Percentiles rank a stretch among this genome's conserved stretches.
phyloP scores from a whole-genome alignment of 1,284 basidiomycete species.

The Sporisorium exsertum region DNA sequence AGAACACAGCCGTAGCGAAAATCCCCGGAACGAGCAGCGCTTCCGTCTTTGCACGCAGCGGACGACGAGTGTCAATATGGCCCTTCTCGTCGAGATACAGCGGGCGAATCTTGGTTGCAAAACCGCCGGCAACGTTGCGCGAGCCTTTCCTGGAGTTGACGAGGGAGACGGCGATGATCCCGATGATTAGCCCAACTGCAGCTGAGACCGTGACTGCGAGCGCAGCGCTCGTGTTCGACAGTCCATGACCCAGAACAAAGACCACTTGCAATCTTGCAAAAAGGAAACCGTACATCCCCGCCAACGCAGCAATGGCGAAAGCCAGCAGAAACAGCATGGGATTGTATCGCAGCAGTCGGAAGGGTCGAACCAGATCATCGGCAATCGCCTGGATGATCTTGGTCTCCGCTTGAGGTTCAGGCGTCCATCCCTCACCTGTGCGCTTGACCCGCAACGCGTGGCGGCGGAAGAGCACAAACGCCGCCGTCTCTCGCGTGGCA shows the following conservation, averaged over 20 bases:
- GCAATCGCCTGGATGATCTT: constrained; percentile 16
- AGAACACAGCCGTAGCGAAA: constrained; percentile 29
- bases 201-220: constrained; percentile 27
- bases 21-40: constrained; percentile 28
- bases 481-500: constrained; percentile 27
- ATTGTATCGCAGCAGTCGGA: constrained; percentile 32
- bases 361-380: constrained; percentile 29
- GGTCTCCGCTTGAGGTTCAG: constrained; percentile 38
- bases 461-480: constrained; percentile 44
- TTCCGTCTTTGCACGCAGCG: constrained; percentile 37
- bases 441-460: constrained; percentile 27
- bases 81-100: constrained; percentile 57
- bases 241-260: constrained; percentile 21
- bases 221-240: constrained; percentile 15
- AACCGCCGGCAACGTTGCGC: background rate
- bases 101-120: constrained; percentile 29
- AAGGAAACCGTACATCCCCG: constrained; percentile 37
- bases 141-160: constrained; percentile 20
- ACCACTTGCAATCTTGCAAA: constrained; percentile 32
- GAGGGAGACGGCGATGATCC: constrained; percentile 16
- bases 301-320: constrained; percentile 14
- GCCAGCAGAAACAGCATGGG: constrained; percentile 25
- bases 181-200: constrained; percentile 19
- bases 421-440: constrained; percentile 36
- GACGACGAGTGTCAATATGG: constrained; percentile 46